Base-by-base conservation (phyloP, 331 rosid genomes). In the Quercus phellos region DNA sequence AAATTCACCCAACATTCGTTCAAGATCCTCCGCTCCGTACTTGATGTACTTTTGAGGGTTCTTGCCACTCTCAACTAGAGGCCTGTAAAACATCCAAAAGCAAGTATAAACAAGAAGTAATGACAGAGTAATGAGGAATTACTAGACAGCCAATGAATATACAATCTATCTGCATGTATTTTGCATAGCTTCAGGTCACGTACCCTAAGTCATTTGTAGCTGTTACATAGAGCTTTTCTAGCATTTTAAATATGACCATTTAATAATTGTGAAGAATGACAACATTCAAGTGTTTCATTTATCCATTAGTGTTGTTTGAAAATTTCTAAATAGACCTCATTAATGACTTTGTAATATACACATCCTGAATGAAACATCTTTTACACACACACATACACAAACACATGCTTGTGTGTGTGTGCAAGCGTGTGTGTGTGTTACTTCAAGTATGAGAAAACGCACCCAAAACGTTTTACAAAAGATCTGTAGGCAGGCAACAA, bases 1-100 rank as follows among this genome's bases (percentile, higher is more conserved):
- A 29, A 29, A 29, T 29, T 29, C 32, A 29, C 32, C 32, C 32
- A 29, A 29, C 4, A 29, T 29, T 29, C 1, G 32, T 29, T 29
- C 32, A 29, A 0, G 32, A 29, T 29, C 32, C 32, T 29, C 32
- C 0, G 32, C 32, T 29, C 32, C 32, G 0, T 29, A 29, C 4
- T 29, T 29, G 30, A 29, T 0, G 32, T 29, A 29, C 32, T 29
- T 29, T 29, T 3, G 32, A 3, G 32, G 32, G 32, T 29, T 29
- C 32, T 29, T 29, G 32, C 32, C 32, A 29, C 32, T 29, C 32
- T 29, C 32, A 29, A 29, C 4, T 29, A 29, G 32, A 29, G 4
- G 32, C 86, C 98, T 95, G 85, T 32, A 34, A 75, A 30, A 79
- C 68, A 79, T 21, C 9, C 72, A 38, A 68, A 54, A 50, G 68